Conservation (phyloP, 2,329 filamentous ascomycete genomes). For the Colletotrichum kahawae region DNA sequence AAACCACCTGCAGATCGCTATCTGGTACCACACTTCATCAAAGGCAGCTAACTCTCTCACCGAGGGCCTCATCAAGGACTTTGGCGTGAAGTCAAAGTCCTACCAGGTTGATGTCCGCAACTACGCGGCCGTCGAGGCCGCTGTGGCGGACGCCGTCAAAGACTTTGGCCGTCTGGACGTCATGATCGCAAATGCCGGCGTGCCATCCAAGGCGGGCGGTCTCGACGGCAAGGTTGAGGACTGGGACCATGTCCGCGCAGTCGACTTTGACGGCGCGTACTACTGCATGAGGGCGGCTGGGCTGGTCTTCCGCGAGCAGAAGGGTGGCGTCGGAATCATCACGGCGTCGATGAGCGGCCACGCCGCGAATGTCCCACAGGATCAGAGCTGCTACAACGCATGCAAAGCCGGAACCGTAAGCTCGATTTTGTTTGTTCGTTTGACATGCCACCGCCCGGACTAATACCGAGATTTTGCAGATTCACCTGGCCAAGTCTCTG, state of each 20-base stretch:
- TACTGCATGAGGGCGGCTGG: constrained; percentile 38
- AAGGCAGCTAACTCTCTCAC: background rate
- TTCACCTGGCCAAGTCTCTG: constrained; percentile 35
- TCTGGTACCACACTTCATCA: constrained; percentile 9
- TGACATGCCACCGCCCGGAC: background rate
- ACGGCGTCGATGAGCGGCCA: constrained; percentile 39
- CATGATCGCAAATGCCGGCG: constrained; percentile 39
- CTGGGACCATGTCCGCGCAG: constrained; percentile 32
- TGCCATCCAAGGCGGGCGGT: constrained; percentile 35
- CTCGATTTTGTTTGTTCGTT: constrained; percentile 34
- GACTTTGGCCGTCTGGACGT: constrained; percentile 41
- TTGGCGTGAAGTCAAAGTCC: constrained; percentile 26
- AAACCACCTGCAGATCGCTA: background rate
- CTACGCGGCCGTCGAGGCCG: constrained; percentile 30
- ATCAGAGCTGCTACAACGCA: constrained; percentile 82
- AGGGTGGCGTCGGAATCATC: constrained; percentile 37
- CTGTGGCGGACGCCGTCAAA: constrained; percentile 30
- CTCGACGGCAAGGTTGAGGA: constrained; percentile 34
- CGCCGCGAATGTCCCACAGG: constrained; percentile 57
- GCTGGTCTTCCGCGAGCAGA: constrained; percentile 36
- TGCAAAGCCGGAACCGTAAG: constrained; percentile 71
- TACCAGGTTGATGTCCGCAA: constrained; percentile 42
- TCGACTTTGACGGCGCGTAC: constrained; percentile 37
- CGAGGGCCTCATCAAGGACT: background rate
- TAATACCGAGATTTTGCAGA: constrained; percentile 17